Conservation (phyloP, 2,329 filamentous ascomycete genomes). For the Neofusicoccum parvum region DNA sequence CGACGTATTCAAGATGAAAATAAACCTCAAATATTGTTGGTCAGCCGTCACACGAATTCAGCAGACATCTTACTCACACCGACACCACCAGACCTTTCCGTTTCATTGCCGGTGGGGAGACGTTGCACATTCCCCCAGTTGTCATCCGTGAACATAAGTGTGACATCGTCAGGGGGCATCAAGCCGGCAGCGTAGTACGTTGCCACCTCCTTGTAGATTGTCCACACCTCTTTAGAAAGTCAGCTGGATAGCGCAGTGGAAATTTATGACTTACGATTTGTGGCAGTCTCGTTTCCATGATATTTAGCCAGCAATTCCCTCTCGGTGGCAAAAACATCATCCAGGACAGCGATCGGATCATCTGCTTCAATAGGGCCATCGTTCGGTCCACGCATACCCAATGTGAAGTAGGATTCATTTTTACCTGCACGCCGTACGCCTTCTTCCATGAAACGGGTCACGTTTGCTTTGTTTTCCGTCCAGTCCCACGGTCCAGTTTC, state of each 20-base stretch:
- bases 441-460: conserved; percentile 25
- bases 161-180: conserved; percentile 26
- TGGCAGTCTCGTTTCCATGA: conserved; percentile 6
- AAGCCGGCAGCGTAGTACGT: conserved; percentile 27
- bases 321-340: conserved; percentile 21
- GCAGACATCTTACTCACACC: not conserved
- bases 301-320: conserved; percentile 15
- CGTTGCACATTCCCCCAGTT: conserved; percentile 28
- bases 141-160: conserved; percentile 27
- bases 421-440: conserved; percentile 20
- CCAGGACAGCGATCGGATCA: conserved; percentile 19
- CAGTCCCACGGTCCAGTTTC: conserved; percentile 24
- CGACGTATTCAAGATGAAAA: conserved; percentile 30
- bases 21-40: conserved; percentile 20
- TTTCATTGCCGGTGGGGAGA: conserved; percentile 26
- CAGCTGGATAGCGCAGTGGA: not conserved
- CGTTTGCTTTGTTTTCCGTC: conserved; percentile 24
- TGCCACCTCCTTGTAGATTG: conserved; percentile 28
- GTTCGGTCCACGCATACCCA: conserved; percentile 26
- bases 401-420: conserved; percentile 24
- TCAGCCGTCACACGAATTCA: too few species aligned
- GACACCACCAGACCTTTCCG: conserved; percentile 21
- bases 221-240: conserved; percentile 23
- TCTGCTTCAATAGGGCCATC: conserved; percentile 21
- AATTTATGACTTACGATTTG: not conserved